Evolutionary conservation across 345 rosid genomes (phyloP).

Genomic region (Raphanus sativus): DNA sequence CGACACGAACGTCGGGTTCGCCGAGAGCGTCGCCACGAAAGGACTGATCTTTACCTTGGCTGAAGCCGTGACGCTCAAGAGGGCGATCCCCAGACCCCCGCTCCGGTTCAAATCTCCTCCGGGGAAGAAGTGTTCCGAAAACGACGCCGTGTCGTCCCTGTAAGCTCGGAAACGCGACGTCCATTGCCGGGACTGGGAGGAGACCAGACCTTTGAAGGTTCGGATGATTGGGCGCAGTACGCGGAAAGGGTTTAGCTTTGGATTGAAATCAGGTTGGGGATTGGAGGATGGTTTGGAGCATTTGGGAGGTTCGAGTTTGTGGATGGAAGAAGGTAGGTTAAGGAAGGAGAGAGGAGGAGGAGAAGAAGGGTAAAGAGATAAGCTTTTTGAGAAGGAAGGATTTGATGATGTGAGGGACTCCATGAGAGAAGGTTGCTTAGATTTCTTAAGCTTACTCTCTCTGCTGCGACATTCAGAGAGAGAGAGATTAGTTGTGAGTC

Average conservation of each 20-base stretch:
- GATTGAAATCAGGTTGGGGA: constrained; percentile 14
- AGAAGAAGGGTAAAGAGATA: constrained; percentile 22
- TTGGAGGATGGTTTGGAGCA: constrained; percentile 26
- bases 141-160: constrained; percentile 42
- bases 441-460: constrained; percentile 18
- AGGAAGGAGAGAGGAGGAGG: constrained; percentile 30
- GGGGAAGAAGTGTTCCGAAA: constrained; percentile 15
- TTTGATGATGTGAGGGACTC: constrained; percentile 43
- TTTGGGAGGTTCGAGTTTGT: background rate
- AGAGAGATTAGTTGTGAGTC: background rate
- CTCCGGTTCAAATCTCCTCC: constrained; percentile 42
- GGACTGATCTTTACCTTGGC: constrained; percentile 80
- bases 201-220: constrained; percentile 45
- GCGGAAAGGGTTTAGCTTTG: constrained; percentile 38
- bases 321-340: constrained; percentile 25
- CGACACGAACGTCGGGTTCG: constrained; percentile 86
- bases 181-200: constrained; percentile 54
- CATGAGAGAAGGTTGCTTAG: constrained; percentile 42
- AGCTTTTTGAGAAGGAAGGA: constrained; percentile 35
- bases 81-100: constrained; percentile 66
- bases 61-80: constrained; percentile 63
- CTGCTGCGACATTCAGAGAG: constrained; percentile 43
- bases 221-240: constrained; percentile 46
- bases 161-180: constrained; percentile 46
- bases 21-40: constrained; percentile 65